phyloP scores from a whole-genome alignment of 1,139 yeast species.

The Blastobotrys proliferans region DNA sequence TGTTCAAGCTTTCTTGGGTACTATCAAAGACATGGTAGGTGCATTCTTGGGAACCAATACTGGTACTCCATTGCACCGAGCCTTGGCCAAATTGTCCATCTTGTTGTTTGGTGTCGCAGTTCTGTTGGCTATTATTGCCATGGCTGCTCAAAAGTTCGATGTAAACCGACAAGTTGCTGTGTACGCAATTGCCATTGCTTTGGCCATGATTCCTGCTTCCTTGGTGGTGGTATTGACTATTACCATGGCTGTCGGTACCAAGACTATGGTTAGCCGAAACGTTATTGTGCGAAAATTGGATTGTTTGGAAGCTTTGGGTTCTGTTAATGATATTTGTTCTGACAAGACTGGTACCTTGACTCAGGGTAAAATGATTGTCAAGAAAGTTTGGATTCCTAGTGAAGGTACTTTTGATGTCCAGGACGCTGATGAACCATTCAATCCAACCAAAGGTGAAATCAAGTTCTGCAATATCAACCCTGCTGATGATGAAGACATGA shows the following conservation, averaged over 20 bases:
- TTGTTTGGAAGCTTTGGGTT: slow-evolving; percentile 75
- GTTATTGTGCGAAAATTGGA: slow-evolving; percentile 77
- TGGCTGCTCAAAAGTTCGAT: slow-evolving; percentile 68
- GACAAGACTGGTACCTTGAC: too few species aligned
- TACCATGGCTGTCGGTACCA: slow-evolving; percentile 84
- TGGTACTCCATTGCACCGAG: slow-evolving; percentile 74
- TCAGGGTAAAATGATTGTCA: slow-evolving; percentile 74
- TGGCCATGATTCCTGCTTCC: slow-evolving; percentile 65
- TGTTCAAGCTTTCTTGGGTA: slow-evolving; percentile 42
- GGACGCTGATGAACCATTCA: slow-evolving; percentile 62
- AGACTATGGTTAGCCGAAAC: slow-evolving; percentile 65
- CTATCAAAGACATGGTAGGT: slow-evolving; percentile 53
- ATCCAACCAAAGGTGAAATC: slow-evolving; percentile 65
- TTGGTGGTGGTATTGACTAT: slow-evolving; percentile 66
- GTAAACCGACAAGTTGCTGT: slow-evolving; percentile 72
- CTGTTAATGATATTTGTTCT: slow-evolving; percentile 78
- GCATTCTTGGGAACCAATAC: slow-evolving; percentile 68
- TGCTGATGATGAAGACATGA: slow-evolving; percentile 37
- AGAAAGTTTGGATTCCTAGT: slow-evolving; percentile 72
- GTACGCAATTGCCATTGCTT: slow-evolving; percentile 77
- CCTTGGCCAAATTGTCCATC: slow-evolving; percentile 67
- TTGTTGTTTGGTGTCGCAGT: slow-evolving; percentile 67
- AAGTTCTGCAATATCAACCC: slow-evolving; percentile 34
- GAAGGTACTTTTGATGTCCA: slow-evolving; percentile 62
- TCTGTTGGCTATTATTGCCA: slow-evolving; percentile 69